Evolutionary conservation across 208 protist genomes (phyloP).

Genomic region (Leishmania turanica): DNA sequence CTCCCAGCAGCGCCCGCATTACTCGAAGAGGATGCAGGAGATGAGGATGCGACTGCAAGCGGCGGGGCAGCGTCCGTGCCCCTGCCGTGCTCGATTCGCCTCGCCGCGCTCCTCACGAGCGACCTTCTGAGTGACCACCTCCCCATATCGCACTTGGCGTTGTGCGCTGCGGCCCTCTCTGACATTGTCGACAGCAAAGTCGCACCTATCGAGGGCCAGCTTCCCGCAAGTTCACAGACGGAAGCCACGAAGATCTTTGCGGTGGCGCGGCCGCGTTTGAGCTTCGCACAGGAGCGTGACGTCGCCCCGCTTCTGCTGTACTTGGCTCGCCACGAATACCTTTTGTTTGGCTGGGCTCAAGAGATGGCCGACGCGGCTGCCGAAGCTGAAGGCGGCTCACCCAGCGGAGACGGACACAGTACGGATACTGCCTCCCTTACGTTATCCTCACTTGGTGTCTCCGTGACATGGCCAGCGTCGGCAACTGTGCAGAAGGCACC

Average conservation of each 20-base stretch:
- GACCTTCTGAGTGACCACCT: conserved; percentile 16
- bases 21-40: background rate
- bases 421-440: background rate
- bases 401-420: background rate
- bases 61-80: background rate
- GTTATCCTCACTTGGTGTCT: conserved; percentile 7
- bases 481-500: background rate
- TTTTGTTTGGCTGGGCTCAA: conserved; percentile 12
- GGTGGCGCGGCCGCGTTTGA: background rate
- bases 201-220: background rate
- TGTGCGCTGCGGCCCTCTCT: background rate
- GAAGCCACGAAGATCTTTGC: background rate
- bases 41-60: background rate
- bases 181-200: background rate
- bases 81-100: background rate
- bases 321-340: conserved; percentile 20
- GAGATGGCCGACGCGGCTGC: background rate
- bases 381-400: background rate
- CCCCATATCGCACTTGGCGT: conserved; percentile 3
- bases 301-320: conserved; percentile 14
- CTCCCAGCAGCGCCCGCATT: background rate
- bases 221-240: background rate
- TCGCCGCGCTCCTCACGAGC: conserved; percentile 15
- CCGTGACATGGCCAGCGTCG: background rate
- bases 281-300: background rate